Base-by-base conservation (phyloP, 495 filamentous ascomycete species). In the Penicillium turbatum region DNA sequence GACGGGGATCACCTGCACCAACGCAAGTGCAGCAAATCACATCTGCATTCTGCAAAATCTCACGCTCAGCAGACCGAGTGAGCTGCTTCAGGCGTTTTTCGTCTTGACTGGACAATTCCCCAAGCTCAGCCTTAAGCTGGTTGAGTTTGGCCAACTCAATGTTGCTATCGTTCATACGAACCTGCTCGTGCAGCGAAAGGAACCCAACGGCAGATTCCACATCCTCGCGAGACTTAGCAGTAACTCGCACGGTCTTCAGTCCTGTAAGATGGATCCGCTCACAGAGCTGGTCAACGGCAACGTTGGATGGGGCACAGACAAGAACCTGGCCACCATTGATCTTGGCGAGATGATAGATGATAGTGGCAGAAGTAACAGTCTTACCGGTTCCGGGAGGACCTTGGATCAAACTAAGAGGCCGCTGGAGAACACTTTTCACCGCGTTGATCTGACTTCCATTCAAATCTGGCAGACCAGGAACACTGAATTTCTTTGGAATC, bases 1-100 rank as follows among this genome's bases (percentile, higher is more conserved):
- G 82, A 58, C 93, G 87, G 53, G 93, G 93, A 70, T 99, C 93
- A 56, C 93, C 93, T 34, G 93, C 93, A 69, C 93, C 93, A 68
- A 99, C 93, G 62, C 93, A 99, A 55, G 93, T 99, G 72, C 95
- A 97, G 77, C 93, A 99, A 53, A 99, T 96, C 43, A 99, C 95
- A 73, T 99, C 93, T 2, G 93, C 93, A 48, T 95, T 96, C 70
- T 75, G 90, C 55, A 99, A 74, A 48, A 99, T 97, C 66, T 99
- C 93, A 10, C 93, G 87, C 72, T 99, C 93, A 17, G 93, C 93
- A 51, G 85, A 84, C 35, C 93, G 87, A 43, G 92, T 97, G 40
- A 97, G 79, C 66, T 92, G 86, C 73, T 97, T 97, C 77, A 92
- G 87, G 52, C 95, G 93, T 80, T 99, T 99, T 71, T 99, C 93